Conservation (phyloP, 2,329 filamentous ascomycete species). For the Alternaria tenuissima region DNA sequence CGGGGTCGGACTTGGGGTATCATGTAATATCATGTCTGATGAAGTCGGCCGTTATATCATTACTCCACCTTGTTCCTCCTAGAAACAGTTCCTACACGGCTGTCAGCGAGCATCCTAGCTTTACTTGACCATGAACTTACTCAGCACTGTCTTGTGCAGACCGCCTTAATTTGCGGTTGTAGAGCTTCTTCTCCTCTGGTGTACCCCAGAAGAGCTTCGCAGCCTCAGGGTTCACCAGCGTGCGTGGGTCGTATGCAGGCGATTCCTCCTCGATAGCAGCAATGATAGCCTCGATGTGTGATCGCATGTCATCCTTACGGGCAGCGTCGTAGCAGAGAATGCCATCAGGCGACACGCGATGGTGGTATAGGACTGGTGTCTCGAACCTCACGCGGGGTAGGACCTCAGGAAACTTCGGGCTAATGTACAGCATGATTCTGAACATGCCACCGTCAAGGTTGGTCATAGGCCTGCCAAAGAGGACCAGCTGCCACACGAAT, state of each 20-base stretch:
- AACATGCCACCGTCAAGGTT: conserved; percentile 90
- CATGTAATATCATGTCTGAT: conserved; percentile 38
- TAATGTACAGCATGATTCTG: conserved; percentile 79
- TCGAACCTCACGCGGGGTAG: conserved; percentile 85
- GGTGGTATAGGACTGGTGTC: conserved; percentile 80
- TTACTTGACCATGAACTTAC: conserved; percentile 36
- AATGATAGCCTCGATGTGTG: conserved; percentile 86
- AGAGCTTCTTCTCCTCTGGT: conserved; percentile 79
- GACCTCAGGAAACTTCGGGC: conserved; percentile 84
- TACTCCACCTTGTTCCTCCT: conserved; percentile 7
- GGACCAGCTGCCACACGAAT: conserved; percentile 86
- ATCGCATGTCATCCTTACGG: conserved; percentile 77
- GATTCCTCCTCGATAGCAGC: conserved; percentile 84
- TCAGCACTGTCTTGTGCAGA: conserved; percentile 70
- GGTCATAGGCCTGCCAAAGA: conserved; percentile 91
- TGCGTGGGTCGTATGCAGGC: conserved; percentile 88
- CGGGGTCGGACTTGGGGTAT: conserved; percentile 35
- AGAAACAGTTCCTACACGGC: conserved; percentile 33
- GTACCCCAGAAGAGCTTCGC: conserved; percentile 87
- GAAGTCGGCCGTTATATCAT: conserved; percentile 30
- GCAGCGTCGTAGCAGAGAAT: conserved; percentile 78
- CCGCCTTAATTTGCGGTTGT: conserved; percentile 81
- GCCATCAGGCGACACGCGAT: conserved; percentile 81
- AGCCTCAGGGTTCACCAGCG: conserved; percentile 85
- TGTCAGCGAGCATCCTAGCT: background rate